Percentiles rank a stretch among this genome's conserved stretches.
Evolutionary conservation across 306 rosid genomes (phyloP).

Genomic region (Quercus agrifolia): DNA sequence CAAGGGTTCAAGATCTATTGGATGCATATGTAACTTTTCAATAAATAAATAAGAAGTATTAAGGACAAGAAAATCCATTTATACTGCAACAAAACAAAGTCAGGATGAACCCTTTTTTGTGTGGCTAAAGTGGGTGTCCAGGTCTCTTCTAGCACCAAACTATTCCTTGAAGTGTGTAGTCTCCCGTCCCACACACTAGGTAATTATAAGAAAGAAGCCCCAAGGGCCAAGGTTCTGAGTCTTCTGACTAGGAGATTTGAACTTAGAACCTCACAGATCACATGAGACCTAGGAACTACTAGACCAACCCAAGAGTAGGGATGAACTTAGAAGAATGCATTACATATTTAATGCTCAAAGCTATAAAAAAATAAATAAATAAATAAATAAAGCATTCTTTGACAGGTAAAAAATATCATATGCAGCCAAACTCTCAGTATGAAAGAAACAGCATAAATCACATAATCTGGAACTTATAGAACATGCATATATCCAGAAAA

Average conservation of each 20-base stretch:
- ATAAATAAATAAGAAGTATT: background rate
- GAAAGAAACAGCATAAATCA: background rate
- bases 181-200: no score
- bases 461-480: background rate
- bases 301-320: background rate
- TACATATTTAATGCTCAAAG: background rate
- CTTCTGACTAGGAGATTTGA: no score
- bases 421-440: conserved; percentile 7
- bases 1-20: no score
- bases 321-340: background rate
- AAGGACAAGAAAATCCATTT: background rate
- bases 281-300: no score
- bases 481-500: conserved; percentile 10
- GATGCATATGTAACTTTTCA: no score
- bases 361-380: background rate
- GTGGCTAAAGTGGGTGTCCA: no score
- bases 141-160: no score
- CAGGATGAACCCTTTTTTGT: no score
- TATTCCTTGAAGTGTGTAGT: no score
- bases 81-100: background rate
- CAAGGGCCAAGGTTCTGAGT: no score
- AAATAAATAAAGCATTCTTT: background rate
- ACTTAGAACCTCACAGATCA: no score
- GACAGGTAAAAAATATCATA: background rate
- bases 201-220: no score